Conservation (phyloP, 805 yeast species). For the Saccharomycopsis schoenii region DNA sequence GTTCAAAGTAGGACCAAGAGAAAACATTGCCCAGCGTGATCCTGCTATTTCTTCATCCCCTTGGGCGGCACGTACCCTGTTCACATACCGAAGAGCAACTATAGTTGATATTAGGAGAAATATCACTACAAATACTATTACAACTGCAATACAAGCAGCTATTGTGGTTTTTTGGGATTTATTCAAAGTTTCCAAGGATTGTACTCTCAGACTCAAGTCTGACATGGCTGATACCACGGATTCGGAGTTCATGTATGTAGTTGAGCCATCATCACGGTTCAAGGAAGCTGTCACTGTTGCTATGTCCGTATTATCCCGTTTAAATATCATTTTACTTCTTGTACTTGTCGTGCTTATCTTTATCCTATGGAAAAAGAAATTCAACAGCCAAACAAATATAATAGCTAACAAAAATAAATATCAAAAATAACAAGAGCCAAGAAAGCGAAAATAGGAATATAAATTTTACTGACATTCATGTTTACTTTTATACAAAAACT, state of each 20-base stretch:
- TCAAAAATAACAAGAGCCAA: too few species aligned
- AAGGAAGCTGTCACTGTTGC: background rate
- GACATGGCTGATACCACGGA: constrained; percentile 5
- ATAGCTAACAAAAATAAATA: background rate
- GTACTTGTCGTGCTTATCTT: background rate
- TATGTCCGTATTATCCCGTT: background rate
- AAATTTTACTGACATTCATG: background rate
- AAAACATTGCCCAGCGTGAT: constrained; percentile 13
- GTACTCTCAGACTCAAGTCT: background rate
- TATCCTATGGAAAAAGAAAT: background rate
- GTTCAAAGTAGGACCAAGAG: constrained; percentile 10
- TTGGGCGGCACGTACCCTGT: constrained; percentile 6
- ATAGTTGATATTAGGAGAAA: background rate
- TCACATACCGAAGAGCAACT: background rate
- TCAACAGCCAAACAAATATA: background rate
- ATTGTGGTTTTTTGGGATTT: background rate
- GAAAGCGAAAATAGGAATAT: background rate
- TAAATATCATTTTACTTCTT: background rate
- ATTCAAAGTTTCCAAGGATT: background rate
- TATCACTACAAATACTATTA: background rate
- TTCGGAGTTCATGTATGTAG: constrained; percentile 1
- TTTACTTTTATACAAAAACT: background rate
- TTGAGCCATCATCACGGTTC: background rate
- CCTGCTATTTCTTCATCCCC: constrained; percentile 4
- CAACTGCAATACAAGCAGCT: constrained; percentile 3